phyloP scores from a whole-genome alignment of 2,329 filamentous ascomycete genomes.

The Macrophomina tecta region DNA sequence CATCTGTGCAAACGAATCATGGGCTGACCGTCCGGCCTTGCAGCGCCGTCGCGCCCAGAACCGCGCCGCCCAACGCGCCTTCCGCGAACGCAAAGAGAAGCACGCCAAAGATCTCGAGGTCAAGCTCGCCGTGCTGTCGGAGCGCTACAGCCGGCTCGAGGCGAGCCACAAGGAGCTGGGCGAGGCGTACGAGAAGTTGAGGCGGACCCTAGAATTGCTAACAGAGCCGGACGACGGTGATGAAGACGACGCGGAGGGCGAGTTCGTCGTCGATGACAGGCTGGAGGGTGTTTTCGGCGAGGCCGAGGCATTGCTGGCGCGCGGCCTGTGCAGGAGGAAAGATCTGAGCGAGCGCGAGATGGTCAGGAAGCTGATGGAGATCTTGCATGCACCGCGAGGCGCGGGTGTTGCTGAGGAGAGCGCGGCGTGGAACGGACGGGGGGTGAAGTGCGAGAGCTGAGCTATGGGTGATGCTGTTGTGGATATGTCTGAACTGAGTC shows the following conservation, averaged over 20 bases:
- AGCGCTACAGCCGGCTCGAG: constrained; percentile 62
- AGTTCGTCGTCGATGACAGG: constrained; percentile 32
- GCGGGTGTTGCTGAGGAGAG: constrained; percentile 28
- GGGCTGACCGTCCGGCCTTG: background rate
- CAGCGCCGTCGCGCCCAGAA: constrained; percentile 66
- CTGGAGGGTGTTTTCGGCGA: constrained; percentile 30
- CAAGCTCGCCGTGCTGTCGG: constrained; percentile 60
- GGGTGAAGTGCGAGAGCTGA: constrained; percentile 20
- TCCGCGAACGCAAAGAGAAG: constrained; percentile 68
- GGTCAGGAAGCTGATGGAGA: constrained; percentile 45
- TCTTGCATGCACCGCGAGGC: constrained; percentile 42
- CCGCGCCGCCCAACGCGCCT: constrained; percentile 65
- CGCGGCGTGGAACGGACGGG: background rate
- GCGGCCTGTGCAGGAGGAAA: constrained; percentile 35
- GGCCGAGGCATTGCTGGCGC: background rate
- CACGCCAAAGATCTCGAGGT: constrained; percentile 68
- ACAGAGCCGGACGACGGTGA: constrained; percentile 34
- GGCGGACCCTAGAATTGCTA: constrained; percentile 28
- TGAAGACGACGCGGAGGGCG: background rate
- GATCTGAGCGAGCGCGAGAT: constrained; percentile 40
- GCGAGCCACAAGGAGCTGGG: constrained; percentile 57
- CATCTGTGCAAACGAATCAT: no score
- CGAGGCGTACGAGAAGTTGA: constrained; percentile 47
- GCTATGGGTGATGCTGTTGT: no score
- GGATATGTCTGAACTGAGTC: no score